Base-by-base conservation (phyloP, 768 basidiomycete genomes). In the Naganishia vaughanmartiniae region DNA sequence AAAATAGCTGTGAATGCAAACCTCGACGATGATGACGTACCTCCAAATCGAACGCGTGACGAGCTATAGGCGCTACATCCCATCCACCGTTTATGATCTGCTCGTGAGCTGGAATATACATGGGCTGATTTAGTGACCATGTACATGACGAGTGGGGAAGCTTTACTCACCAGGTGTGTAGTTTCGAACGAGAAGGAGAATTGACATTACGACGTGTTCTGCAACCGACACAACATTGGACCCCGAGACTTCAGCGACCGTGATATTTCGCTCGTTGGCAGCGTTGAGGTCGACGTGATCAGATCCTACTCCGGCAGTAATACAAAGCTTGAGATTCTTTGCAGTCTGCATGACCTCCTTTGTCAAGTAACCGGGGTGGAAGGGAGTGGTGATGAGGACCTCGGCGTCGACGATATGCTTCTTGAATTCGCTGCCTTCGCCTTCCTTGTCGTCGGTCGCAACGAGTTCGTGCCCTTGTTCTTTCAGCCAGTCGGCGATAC, bases 201-300 rank as follows among this genome's bases (percentile, higher is more conserved):
- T 94, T 80, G 87, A 89, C 91, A 93, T 93, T 51, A 80, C 58
- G 17, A 75, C 78, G 69, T 78, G 75, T 82, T 94, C 93, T 54
- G 92, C 92, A 53, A 94, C 93, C 14, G 90, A 92, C 14, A 77
- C 76, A 66, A 93, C 92, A 77, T 93, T 94, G 28, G 90, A 91
- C 45, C 92, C 92, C 34, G 91, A 89, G 45, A 93, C 79, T 81
- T 92, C 91, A 70, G 90, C 84, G 28, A 92, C 92, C 78, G 91
- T 89, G 75, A 93, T 87, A 70, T 85, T 85, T 75, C 86, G 84
- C 78, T 91, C 87, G 73, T 91, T 92, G 30, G 91, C 89, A 26
- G 91, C 90, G 80, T 93, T 89, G 71, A 95, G 86, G 79, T 94
- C 92, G 67, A 93, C 87, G 83, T 90, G 91, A 83, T 93, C 93